Evolutionary conservation across 2,329 filamentous ascomycete genomes (phyloP), one percentile per base, ranked within the genome.

Genomic region (Aspergillus ochraceus): DNA sequence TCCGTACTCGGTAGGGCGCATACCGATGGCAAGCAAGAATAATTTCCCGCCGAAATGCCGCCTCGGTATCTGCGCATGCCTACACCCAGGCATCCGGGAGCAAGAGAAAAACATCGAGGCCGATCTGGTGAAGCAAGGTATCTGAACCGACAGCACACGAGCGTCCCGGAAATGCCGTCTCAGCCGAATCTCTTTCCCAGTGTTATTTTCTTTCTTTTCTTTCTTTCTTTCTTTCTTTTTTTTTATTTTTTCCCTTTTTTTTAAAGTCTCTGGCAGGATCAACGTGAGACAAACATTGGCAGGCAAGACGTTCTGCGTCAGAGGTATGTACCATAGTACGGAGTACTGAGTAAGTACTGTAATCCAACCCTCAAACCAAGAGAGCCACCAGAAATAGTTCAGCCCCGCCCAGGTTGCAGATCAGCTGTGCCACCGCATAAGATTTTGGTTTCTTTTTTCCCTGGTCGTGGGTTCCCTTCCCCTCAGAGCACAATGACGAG

Each of bases 391-490:
- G 36, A 42, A 42, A 47, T 56, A 51, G 46, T 26, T 30, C 24
- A 32, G 54, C 54, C 54, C 47, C 47, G 22, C 54, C 22, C 26
- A 29, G 29, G 3, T 29, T 32, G 54, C 54, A 56, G 47, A 56
- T 56, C 54, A 29, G 24, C 46, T 30, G 54, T 51, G 47, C 19
- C 14, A 49, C 54, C 9, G 24, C n/a, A 22, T 26, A 49, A 36
- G 39, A 54, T 49, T 39, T 22, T 26, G 8, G 1, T 45, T 53
- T 36, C 14, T 11, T 36, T 36, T 36, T 36, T 36, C 3, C 14
- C 14, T 36, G 10, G 32, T 11, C 11, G 32, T 14, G 32, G 32
- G 32, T 12, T 36, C 14, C 32, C 17, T 42, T n/a, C 14, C 17
- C 17, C 19, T 45, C n/a, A 17, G 26, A 50, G 42, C 12, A 17